These are phyloP conservation scores for Podila clonocystis DNA, from an alignment of 192 early-diverging fungal species.

Conservation along the genomic window DNA sequence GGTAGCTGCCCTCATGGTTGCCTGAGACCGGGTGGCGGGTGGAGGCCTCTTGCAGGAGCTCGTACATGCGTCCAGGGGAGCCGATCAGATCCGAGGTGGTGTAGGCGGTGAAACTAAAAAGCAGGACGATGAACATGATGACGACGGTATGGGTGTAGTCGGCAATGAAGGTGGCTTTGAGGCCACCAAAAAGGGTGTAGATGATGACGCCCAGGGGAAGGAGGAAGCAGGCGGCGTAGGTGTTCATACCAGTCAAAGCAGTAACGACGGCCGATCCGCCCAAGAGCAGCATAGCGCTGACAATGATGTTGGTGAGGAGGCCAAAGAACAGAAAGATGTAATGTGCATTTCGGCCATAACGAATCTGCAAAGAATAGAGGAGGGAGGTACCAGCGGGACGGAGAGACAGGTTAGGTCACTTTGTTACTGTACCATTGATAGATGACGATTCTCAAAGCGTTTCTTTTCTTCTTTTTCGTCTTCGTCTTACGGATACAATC, in stretches of 20 bases:
- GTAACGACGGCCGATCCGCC: conserved; percentile 77
- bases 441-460: too few species aligned
- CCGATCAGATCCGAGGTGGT: conserved; percentile 67
- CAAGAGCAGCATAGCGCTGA: conserved; percentile 78
- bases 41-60: conserved; percentile 65
- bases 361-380: conserved; percentile 20
- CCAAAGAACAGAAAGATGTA: conserved; percentile 66
- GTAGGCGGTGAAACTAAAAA: conserved; percentile 77
- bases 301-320: conserved; percentile 66
- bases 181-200: conserved; percentile 73
- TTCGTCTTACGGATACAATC: conserved; percentile 56
- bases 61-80: conserved; percentile 72
- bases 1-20: conserved; percentile 67
- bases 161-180: conserved; percentile 80
- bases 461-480: too few species aligned
- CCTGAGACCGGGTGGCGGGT: conserved; percentile 60
- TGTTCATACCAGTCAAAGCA: conserved; percentile 73
- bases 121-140: conserved; percentile 75
- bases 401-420: too few species aligned
- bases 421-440: too few species aligned
- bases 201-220: conserved; percentile 75
- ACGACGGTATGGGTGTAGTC: conserved; percentile 78
- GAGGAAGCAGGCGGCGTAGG: conserved; percentile 68
- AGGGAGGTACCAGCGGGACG: too few species aligned
- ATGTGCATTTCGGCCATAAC: conserved; percentile 72